Evolutionary conservation across 139 green algal genomes (phyloP).

Genomic region (Tetradesmus obliquus): DNA sequence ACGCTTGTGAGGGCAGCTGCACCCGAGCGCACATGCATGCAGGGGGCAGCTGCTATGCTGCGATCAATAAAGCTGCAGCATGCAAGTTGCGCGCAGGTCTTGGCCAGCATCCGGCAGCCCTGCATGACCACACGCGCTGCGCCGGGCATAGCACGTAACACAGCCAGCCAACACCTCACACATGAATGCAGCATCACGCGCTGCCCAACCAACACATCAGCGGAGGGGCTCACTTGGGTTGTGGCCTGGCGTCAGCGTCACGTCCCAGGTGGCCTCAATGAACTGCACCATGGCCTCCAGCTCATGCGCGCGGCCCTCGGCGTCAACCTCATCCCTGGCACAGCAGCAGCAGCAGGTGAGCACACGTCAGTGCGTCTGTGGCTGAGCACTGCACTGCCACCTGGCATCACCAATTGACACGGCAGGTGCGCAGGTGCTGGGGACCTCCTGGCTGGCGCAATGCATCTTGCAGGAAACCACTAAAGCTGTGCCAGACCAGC

Average conservation of each 20-base stretch:
- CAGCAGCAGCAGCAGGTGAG: background rate
- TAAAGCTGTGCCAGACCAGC: no score
- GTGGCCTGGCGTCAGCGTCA: conserved; percentile 16
- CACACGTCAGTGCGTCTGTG: background rate
- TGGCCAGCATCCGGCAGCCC: no score
- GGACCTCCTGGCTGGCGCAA: background rate
- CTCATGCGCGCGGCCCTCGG: background rate
- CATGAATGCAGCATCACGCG: no score
- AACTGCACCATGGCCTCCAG: conserved; percentile 22
- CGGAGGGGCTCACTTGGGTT: conserved; percentile 2
- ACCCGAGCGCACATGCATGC: no score
- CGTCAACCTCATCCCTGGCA: conserved; percentile 26
- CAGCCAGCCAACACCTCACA: no score
- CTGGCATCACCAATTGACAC: background rate
- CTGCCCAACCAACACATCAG: no score
- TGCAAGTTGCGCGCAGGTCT: no score
- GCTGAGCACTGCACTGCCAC: background rate
- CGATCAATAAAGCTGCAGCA: no score
- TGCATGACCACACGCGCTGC: no score
- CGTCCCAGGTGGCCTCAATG: conserved; percentile 25
- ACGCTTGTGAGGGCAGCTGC: background rate
- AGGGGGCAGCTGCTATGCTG: no score
- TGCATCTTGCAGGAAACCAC: no score
- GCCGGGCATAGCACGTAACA: no score
- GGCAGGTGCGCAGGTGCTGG: background rate